A percentile compares a stretch with the other conserved stretches of the same genome.
Conservation (phyloP, 2,329 filamentous ascomycete species). For the Cladosporium phlei region DNA sequence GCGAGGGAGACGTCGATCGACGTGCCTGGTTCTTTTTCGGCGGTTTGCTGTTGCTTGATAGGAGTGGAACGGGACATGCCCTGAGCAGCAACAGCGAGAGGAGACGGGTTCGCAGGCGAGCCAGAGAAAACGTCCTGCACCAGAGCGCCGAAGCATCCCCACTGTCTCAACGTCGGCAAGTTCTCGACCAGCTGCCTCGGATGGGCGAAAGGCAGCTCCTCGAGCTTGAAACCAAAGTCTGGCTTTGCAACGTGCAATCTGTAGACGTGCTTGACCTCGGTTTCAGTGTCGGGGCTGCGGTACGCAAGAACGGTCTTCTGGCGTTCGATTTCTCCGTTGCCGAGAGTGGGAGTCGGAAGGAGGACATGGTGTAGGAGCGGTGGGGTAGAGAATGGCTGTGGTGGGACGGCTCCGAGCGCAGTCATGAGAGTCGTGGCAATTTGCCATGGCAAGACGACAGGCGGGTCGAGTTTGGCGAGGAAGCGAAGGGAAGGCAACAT, state of each 20-base stretch:
- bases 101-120: background rate
- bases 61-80: background rate
- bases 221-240: slow-evolving; percentile 64
- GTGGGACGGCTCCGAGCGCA: slow-evolving; percentile 55
- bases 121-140: slow-evolving; percentile 40
- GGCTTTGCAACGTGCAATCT: slow-evolving; percentile 66
- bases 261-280: slow-evolving; percentile 44
- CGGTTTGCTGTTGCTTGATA: background rate
- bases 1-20: slow-evolving; percentile 31
- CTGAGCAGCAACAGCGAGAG: background rate
- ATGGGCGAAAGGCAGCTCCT: slow-evolving; percentile 69
- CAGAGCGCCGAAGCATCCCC: slow-evolving; percentile 63
- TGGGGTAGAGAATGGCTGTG: slow-evolving; percentile 20
- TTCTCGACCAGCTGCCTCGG: slow-evolving; percentile 70
- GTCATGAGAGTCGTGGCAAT: slow-evolving; percentile 61
- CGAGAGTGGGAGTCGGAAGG: slow-evolving; percentile 9
- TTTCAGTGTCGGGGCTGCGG: slow-evolving; percentile 14
- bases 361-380: slow-evolving; percentile 8
- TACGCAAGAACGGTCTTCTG: slow-evolving; percentile 14
- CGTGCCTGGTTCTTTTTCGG: slow-evolving; percentile 1
- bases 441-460: slow-evolving; percentile 62
- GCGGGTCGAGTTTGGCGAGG: slow-evolving; percentile 68
- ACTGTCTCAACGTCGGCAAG: slow-evolving; percentile 71
- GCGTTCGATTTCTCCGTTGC: slow-evolving; percentile 8
- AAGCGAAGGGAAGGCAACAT: slow-evolving; percentile 70